A percentile compares a stretch with the other conserved stretches of the same genome.
These are phyloP conservation scores for Acanthamoeba castellanii DNA, from an alignment of 208 protist genomes.

Conservation along the genomic window DNA sequence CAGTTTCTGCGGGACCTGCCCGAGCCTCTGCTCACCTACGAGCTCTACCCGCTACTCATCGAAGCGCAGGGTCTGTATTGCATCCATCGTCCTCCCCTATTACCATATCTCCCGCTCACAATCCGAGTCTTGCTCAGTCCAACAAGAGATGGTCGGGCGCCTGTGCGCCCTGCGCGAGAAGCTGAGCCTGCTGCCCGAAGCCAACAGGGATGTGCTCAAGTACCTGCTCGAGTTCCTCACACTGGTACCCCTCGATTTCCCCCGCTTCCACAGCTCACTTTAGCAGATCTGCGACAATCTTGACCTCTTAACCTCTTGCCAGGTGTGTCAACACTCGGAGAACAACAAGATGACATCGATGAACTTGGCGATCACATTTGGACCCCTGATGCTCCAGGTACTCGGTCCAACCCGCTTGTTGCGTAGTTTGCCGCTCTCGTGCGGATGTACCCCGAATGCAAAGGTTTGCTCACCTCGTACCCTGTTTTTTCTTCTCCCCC, in stretches of 20 bases:
- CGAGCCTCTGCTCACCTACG: slow-evolving; percentile 63
- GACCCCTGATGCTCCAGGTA: slow-evolving; percentile 9
- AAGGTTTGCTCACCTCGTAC: not conserved
- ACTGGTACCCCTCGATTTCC: not conserved
- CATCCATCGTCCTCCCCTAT: not conserved
- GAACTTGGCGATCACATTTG: slow-evolving; percentile 69
- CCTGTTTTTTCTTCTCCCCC: not conserved
- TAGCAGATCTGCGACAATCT: not conserved
- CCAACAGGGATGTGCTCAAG: slow-evolving; percentile 15
- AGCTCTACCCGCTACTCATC: slow-evolving; percentile 9
- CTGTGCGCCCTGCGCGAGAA: slow-evolving; percentile 16
- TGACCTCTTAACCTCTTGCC: no score
- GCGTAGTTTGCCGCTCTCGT: no score
- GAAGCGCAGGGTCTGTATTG: not conserved
- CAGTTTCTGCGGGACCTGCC: slow-evolving; percentile 51
- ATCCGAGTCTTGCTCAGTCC: not conserved
- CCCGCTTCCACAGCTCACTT: not conserved
- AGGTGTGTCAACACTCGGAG: slow-evolving; percentile 57
- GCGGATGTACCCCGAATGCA: not conserved
- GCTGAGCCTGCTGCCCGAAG: not conserved
- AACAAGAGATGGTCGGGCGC: slow-evolving; percentile 2
- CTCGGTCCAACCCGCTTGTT: not conserved
- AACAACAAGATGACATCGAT: slow-evolving; percentile 42
- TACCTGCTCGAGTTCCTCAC: slow-evolving; percentile 50
- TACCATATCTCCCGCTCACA: not conserved